These are phyloP conservation scores for Aegilops sharonensis DNA, from an alignment of 176 grass and related monocot genomes.

Conservation along the genomic window DNA sequence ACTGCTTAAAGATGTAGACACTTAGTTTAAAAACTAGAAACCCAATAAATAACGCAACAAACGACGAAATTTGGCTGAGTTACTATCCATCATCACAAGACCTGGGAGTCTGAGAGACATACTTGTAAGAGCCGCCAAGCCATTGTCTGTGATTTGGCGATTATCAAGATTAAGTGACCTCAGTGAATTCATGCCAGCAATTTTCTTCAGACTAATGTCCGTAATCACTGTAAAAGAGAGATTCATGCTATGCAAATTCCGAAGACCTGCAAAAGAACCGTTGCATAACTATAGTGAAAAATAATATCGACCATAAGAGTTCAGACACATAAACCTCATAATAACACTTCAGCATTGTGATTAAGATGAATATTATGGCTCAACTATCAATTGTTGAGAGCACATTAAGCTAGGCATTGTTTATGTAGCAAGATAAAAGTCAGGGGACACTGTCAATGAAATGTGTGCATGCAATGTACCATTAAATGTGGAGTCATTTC, in stretches of 20 bases:
- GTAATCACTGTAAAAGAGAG: constrained; percentile 84
- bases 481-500: background rate
- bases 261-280: constrained; percentile 50
- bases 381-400: constrained; percentile 4
- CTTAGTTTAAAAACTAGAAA: background rate
- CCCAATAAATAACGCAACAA: background rate
- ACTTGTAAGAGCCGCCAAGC: constrained; percentile 77
- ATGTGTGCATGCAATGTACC: background rate
- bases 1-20: background rate
- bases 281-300: background rate
- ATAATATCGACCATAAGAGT: background rate
- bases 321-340: background rate
- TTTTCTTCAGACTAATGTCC: constrained; percentile 77
- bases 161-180: constrained; percentile 91
- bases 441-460: background rate
- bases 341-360: background rate
- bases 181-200: constrained; percentile 67
- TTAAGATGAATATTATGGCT: background rate
- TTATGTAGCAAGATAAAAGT: background rate
- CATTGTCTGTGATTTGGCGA: constrained; percentile 82
- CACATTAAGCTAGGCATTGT: background rate
- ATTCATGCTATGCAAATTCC: constrained; percentile 76
- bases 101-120: constrained; percentile 24
- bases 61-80: background rate
- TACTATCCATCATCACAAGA: background rate